Evolutionary conservation across 768 basidiomycete genomes (phyloP).

Genomic region (Trametes cingulata): DNA sequence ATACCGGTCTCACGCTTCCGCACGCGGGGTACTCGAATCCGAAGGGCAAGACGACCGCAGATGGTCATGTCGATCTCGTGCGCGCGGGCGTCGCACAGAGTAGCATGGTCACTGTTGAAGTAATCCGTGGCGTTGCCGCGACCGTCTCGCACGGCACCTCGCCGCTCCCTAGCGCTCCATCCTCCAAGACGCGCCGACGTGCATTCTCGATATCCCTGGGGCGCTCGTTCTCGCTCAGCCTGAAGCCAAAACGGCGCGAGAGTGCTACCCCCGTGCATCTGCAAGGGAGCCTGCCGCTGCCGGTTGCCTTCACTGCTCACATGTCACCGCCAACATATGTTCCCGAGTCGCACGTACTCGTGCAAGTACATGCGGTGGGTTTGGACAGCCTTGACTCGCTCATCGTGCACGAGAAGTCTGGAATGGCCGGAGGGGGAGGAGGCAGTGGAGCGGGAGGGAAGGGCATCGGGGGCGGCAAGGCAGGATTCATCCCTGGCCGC

Average conservation of each 20-base stretch:
- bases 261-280: constrained; percentile 29
- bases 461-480: constrained; percentile 27
- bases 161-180: neutral
- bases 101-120: constrained; percentile 87
- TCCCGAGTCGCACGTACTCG: constrained; percentile 65
- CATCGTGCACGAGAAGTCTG: constrained; percentile 53
- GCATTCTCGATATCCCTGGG: constrained; percentile 25
- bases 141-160: constrained; percentile 6
- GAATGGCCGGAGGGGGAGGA: constrained; percentile 24
- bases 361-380: constrained; percentile 90
- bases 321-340: constrained; percentile 72
- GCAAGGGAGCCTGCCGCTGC: constrained; percentile 25
- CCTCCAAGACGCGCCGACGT: constrained; percentile 18
- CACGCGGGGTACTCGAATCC: constrained; percentile 44
- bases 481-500: constrained; percentile 82
- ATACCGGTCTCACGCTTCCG: constrained; percentile 47
- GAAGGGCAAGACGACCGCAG: constrained; percentile 37
- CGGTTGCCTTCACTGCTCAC: constrained; percentile 35
- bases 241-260: constrained; percentile 21
- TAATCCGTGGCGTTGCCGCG: constrained; percentile 53
- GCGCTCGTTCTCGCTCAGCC: constrained; percentile 22
- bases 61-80: constrained; percentile 70
- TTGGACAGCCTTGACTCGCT: constrained; percentile 74
- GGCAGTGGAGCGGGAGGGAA: constrained; percentile 30
- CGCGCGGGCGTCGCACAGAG: constrained; percentile 78